Evolutionary conservation across 257 asterid genomes (phyloP), one percentile per base, ranked within the genome.

Genomic region (Ligustrum vulgare): DNA sequence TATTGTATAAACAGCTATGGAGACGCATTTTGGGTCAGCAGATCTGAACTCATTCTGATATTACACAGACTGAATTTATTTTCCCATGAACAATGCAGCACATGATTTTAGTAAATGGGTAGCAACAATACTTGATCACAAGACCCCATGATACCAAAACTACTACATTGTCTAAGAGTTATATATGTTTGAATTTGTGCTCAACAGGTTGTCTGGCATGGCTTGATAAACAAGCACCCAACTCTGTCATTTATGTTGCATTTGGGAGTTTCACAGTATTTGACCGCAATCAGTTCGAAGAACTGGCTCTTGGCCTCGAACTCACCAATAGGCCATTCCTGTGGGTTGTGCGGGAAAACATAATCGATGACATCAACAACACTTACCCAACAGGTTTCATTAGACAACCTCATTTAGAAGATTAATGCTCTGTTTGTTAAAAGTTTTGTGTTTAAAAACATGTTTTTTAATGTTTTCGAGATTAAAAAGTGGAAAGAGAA

Each of bases 281-380:
- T 35, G 58, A 69, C 43, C 75, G 72, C 37, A 3, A 41, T 1
- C 83, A 82, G 36, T 72, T 82, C 3, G 35, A 72, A 13, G 86
- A 82, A 72, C 69, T 82, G 41, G 83, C 86, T 12, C 16, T 82
- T 16, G 83, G 81, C 4, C 79, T 82, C 37, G 83, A 82, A 73
- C 63, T 45, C 5, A 34, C 83, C 3, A 49, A 67, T 6, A n/a
- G 41, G 20, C 83, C 81, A 1, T 82, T 82, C 45, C 15, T 78
- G 51, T 82, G 83, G 86, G 82, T 82, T 7, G 77, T 75, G 74
- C 51, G 80, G 31, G 47, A 34, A 22, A 56, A 76, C 58, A 31
- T 76, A 23, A 56, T 39, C 23, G 75, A 56, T 20, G 43, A 56
- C 0, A 9, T 37, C 22, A 22, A 76, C 10, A 33, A 54, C 20